A percentile compares a stretch with the other conserved stretches of the same genome.
Conservation (phyloP, 768 basidiomycete species). For the Dictyophora rubrovolvata region DNA sequence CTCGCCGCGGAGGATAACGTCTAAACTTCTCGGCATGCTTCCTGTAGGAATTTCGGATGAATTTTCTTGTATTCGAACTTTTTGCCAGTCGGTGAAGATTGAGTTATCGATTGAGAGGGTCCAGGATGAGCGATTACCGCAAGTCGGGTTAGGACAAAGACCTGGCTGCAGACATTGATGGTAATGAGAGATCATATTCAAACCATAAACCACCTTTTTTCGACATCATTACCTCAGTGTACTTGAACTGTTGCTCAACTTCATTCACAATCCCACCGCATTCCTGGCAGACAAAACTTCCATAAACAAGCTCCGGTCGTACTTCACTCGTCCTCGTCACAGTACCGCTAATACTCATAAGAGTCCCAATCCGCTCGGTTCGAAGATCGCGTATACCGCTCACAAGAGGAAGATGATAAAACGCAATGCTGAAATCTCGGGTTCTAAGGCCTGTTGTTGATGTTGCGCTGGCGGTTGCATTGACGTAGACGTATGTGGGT, state of each 20-base stretch:
- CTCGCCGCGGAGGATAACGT: constrained; percentile 91
- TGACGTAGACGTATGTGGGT: constrained; percentile 91
- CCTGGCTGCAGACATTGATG: constrained; percentile 49
- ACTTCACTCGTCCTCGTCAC: constrained; percentile 98
- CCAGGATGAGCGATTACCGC: constrained; percentile 85
- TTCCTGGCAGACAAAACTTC: constrained; percentile 86
- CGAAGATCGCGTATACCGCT: constrained; percentile 90
- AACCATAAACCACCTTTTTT: background rate
- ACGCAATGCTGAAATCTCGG: constrained; percentile 90
- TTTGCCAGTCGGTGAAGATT: constrained; percentile 99
- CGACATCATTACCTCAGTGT: constrained; percentile 67
- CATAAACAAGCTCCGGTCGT: constrained; percentile 85
- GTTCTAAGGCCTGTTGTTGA: constrained; percentile 84
- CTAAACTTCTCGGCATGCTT: constrained; percentile 93
- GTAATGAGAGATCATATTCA: constrained; percentile 9
- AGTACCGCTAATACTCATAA: constrained; percentile 94
- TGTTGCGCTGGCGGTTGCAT: constrained; percentile 77
- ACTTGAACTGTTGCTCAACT: constrained; percentile 99
- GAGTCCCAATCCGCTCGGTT: constrained; percentile 87
- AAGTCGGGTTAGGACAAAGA: constrained; percentile 89
- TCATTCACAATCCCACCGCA: constrained; percentile 83
- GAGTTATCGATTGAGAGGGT: constrained; percentile 92
- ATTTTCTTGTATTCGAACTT: constrained; percentile 97
- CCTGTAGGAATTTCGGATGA: constrained; percentile 98
- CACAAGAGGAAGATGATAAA: constrained; percentile 88